phyloP scores from a whole-genome alignment of 2,329 filamentous ascomycete genomes.

The Curvularia hawaiiensis region DNA sequence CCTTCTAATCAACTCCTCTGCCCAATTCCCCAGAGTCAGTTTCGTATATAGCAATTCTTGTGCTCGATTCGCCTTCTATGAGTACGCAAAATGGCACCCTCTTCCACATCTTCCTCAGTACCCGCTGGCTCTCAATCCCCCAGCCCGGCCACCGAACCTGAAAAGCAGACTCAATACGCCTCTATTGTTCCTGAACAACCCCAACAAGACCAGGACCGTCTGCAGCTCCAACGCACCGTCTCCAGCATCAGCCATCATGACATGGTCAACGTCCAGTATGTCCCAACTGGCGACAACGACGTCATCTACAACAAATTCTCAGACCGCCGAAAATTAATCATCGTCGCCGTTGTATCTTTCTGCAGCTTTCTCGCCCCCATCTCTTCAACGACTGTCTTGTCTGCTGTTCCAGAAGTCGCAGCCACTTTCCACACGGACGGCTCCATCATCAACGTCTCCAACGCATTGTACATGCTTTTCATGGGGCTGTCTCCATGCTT shows the following conservation, averaged over 20 bases:
- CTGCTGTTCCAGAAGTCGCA: constrained; percentile 76
- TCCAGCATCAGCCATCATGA: constrained; percentile 41
- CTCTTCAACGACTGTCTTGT: constrained; percentile 73
- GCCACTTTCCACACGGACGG: constrained; percentile 67
- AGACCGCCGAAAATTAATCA: constrained; percentile 64
- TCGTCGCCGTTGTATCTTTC: constrained; percentile 72
- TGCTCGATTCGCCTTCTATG: constrained; percentile 29
- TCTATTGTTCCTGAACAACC: constrained; percentile 35
- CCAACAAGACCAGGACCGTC: constrained; percentile 23
- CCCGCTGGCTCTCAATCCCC: constrained; percentile 17
- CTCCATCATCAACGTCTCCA: constrained; percentile 73
- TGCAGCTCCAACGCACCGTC: constrained; percentile 41
- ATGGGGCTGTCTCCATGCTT: constrained; percentile 70
- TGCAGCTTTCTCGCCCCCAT: constrained; percentile 79
- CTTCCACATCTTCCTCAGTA: constrained; percentile 28
- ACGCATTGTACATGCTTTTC: constrained; percentile 74
- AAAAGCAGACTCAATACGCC: constrained; percentile 36
- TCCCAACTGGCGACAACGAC: constrained; percentile 48
- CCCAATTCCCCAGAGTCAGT: not conserved
- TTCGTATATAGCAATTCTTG: not conserved
- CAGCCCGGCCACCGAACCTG: constrained; percentile 18
- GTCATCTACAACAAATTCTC: constrained; percentile 69
- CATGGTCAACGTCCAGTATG: constrained; percentile 36
- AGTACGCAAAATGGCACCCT: constrained; percentile 35
- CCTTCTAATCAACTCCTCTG: not conserved